phyloP scores from a whole-genome alignment of 805 yeast genomes.

The Kregervanrija delftensis region DNA sequence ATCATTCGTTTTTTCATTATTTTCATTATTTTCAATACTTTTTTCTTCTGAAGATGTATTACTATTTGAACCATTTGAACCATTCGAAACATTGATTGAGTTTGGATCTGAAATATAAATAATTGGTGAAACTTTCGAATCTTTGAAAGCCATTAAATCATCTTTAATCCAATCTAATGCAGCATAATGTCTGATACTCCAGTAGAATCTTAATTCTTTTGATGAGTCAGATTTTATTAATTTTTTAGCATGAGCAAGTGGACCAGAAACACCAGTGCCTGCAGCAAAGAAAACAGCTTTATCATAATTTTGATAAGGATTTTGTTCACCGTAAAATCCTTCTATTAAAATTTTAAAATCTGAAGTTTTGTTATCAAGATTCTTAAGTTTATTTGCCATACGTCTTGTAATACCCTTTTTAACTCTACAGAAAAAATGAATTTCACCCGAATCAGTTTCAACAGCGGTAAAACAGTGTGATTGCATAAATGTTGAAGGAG shows the following conservation, averaged over 20 bases:
- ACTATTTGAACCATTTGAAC: constrained; percentile 1
- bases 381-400: constrained; percentile 24
- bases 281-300: constrained; percentile 60
- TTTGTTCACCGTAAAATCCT: constrained; percentile 66
- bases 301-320: constrained; percentile 44
- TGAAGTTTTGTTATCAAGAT: constrained; percentile 11
- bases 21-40: no score
- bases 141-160: constrained; percentile 32
- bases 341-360: constrained; percentile 40
- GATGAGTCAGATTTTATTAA: constrained; percentile 26
- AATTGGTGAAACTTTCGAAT: constrained; percentile 29
- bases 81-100: constrained; percentile 6
- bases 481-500: constrained; percentile 38
- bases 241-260: constrained; percentile 34
- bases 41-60: constrained; percentile 3
- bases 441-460: constrained; percentile 27
- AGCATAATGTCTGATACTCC: constrained; percentile 54
- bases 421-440: constrained; percentile 41
- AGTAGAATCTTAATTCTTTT: constrained; percentile 41
- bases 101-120: constrained; percentile 36
- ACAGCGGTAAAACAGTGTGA: constrained; percentile 68
- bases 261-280: constrained; percentile 69
- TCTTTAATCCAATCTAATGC: constrained; percentile 46
- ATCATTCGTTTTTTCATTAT: neutral
- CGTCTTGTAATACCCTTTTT: constrained; percentile 53